Base-by-base conservation (phyloP, 2,329 filamentous ascomycete genomes). In the Aulographum hederae region DNA sequence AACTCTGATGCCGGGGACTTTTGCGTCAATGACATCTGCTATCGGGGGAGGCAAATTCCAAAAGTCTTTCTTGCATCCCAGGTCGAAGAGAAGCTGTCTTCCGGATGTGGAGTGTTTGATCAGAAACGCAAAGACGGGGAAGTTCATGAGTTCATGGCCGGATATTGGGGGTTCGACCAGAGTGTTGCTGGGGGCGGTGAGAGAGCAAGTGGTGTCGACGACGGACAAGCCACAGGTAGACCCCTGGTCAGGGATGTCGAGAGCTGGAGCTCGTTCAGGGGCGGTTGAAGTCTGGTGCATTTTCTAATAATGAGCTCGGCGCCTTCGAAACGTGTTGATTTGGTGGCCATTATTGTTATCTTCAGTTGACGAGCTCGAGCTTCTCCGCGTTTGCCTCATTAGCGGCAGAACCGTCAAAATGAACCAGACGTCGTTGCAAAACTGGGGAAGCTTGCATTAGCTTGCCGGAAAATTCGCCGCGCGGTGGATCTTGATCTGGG, bases 1-100 rank as follows among this genome's bases (percentile, higher is more conserved):
- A 5, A 61, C 55, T 1, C 43, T 41, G 13, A 61, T 51, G 5
- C 45, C 41, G 5, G 31, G 31, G 21, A 25, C n/a, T n/a, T n/a
- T n/a, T 17, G 12, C 17, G 8, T 31, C 18, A 11, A 31, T 31
- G n/a, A 29, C 16, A 12, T 29, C 31, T 12, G 31, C 18, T 8
- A 32, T 32, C 8, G 18, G 31, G 6, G 12, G 19, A 12, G 31
- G 31, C 11, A 32, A 20, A 32, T 32, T 32, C 31, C 20, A 30
- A 14, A 30, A 32, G 21, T 32, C 31, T 15, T 32, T 32, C 15
- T 18, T 5, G 21, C 18, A 29, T 29, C 31, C 31, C 10, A 32
- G 31, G 21, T 32, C 31, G 20, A 31, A 32, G 10, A 32, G 20
- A 14, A 32, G 8, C 17, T n/a, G 20, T 11, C 19, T 5, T 8